Evolutionary conservation across 73 alveolate genomes (phyloP).

Genomic region (Paramecium sexaurelia): DNA sequence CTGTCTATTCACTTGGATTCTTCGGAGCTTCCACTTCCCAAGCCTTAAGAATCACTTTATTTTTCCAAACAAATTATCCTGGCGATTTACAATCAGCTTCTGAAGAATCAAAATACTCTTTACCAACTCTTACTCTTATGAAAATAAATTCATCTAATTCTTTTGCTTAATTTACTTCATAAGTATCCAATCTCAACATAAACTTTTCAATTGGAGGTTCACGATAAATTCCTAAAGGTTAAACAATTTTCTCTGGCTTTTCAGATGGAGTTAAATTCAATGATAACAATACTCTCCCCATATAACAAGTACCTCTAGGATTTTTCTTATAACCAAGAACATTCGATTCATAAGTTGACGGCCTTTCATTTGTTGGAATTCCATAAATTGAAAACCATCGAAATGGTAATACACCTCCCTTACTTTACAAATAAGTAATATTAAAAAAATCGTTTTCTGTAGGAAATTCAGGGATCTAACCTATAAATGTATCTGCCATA

Average conservation of each 20-base stretch:
- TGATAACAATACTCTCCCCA: slow-evolving; percentile 87
- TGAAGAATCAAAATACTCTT: slow-evolving; percentile 22
- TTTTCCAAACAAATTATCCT: not conserved
- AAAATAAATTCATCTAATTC: slow-evolving; percentile 76
- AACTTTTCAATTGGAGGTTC: slow-evolving; percentile 80
- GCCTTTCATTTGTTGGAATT: slow-evolving; percentile 76
- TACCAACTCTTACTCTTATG: slow-evolving; percentile 79
- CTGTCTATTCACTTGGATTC: not conserved
- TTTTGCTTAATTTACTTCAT: slow-evolving; percentile 76
- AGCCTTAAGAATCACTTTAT: not conserved
- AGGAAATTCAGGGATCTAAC: slow-evolving; percentile 92
- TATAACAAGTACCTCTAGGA: slow-evolving; percentile 82
- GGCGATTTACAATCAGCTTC: not conserved
- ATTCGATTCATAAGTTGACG: slow-evolving; percentile 31
- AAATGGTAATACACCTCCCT: slow-evolving; percentile 86
- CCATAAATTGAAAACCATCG: slow-evolving; percentile 92
- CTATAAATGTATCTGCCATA: slow-evolving; percentile 79
- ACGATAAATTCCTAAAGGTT: slow-evolving; percentile 74
- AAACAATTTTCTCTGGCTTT: slow-evolving; percentile 75
- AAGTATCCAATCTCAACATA: slow-evolving; percentile 78
- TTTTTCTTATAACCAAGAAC: slow-evolving; percentile 51
- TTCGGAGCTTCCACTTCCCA: slow-evolving; percentile 27
- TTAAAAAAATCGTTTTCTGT: slow-evolving; percentile 83
- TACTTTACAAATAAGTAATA: slow-evolving; percentile 78
- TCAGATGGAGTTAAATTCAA: slow-evolving; percentile 82